Percentiles rank a stretch among this genome's conserved stretches.
Evolutionary conservation across 352 stramenopile genomes (phyloP).

Genomic region (Globisporangium cederbergense): DNA sequence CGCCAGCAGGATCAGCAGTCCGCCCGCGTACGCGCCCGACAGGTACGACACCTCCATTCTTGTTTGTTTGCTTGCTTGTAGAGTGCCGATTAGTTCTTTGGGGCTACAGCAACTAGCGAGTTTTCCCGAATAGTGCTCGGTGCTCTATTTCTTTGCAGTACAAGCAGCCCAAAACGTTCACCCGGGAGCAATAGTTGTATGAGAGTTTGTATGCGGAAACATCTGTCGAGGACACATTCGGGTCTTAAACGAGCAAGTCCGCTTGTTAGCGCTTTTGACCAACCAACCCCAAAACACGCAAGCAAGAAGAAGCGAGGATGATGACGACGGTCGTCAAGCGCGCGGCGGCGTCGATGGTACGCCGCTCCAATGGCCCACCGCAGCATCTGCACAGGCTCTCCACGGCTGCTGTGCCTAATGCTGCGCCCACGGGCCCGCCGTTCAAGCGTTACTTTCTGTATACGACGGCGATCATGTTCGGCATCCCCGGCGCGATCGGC

Average conservation of each 20-base stretch:
- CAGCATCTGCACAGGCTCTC: constrained; percentile 19
- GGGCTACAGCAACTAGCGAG: no score
- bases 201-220: no score
- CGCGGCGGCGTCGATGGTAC: neutral
- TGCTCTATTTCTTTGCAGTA: no score
- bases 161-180: no score
- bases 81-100: no score
- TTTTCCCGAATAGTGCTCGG: no score
- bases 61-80: neutral
- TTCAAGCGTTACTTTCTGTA: constrained; percentile 75
- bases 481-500: constrained; percentile 54
- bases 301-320: neutral
- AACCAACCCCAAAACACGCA: neutral
- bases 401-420: neutral
- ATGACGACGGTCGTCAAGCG: constrained; percentile 4
- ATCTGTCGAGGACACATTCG: no score
- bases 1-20: constrained; percentile 60
- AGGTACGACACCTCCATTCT: constrained; percentile 60
- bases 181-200: no score
- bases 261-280: neutral
- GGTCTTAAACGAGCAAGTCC: no score
- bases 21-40: constrained; percentile 64
- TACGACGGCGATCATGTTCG: constrained; percentile 79
- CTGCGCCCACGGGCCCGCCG: constrained; percentile 24
- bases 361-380: neutral